Conservation (phyloP, 1,139 yeast genomes). For the Taphrina flavorubra region DNA sequence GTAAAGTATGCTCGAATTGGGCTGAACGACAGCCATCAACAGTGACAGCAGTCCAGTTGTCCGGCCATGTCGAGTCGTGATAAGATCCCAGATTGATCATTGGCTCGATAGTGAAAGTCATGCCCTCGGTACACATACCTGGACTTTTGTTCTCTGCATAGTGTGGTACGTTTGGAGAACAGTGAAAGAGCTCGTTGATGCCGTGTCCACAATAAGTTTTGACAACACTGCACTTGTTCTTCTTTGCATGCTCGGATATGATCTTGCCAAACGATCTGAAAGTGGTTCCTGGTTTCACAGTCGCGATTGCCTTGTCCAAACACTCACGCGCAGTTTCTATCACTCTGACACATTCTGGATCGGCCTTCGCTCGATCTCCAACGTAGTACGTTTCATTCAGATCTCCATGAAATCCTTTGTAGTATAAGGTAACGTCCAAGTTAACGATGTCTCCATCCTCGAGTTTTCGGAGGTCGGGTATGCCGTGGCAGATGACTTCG, state of each 20-base stretch:
- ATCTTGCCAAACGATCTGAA: conserved; percentile 86
- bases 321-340: conserved; percentile 95
- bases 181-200: conserved; percentile 82
- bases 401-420: conserved; percentile 91
- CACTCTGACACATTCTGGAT: conserved; percentile 79
- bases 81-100: conserved; percentile 91
- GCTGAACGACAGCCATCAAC: conserved; percentile 88
- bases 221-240: conserved; percentile 82
- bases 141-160: conserved; percentile 89
- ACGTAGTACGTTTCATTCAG: conserved; percentile 96
- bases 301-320: conserved; percentile 77
- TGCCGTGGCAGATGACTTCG: conserved; percentile 96
- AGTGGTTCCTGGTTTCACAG: conserved; percentile 89
- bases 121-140: conserved; percentile 94
- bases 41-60: conserved; percentile 94
- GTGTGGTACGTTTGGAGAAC: conserved; percentile 93
- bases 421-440: conserved; percentile 82
- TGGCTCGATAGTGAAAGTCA: conserved; percentile 97
- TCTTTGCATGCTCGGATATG: conserved; percentile 84
- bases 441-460: conserved; percentile 95
- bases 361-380: conserved; percentile 79
- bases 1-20: conserved; percentile 88
- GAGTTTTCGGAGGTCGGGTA: conserved; percentile 85
- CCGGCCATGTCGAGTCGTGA: conserved; percentile 92
- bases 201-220: conserved; percentile 96